Evolutionary conservation across 305 asterid genomes (phyloP).

Genomic region (Rubia peregrina): DNA sequence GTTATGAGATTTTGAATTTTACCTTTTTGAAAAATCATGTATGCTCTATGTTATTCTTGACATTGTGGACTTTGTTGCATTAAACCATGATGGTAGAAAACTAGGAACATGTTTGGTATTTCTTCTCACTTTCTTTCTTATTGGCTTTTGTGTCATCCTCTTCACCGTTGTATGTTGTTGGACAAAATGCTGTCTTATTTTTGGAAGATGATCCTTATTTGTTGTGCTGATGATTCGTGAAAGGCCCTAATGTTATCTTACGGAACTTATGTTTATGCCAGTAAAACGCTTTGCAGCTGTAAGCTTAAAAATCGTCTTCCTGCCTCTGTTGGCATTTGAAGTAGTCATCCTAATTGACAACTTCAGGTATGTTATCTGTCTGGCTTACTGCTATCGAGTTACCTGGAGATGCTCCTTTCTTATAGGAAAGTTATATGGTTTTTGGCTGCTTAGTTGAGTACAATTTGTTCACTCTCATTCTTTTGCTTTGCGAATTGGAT

Average conservation of each 20-base stretch:
- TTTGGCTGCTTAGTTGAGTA: background rate
- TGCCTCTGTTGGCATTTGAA: constrained; percentile 88
- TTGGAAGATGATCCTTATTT: constrained; percentile 9
- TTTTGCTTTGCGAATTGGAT: constrained; percentile 4
- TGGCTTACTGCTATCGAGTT: background rate
- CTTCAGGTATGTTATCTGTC: constrained; percentile 48
- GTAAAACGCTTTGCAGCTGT: constrained; percentile 59
- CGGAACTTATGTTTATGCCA: constrained; percentile 28
- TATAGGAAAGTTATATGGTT: background rate
- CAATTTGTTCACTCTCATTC: background rate
- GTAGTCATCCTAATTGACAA: constrained; percentile 70
- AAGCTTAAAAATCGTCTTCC: constrained; percentile 76
- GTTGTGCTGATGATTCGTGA: background rate
- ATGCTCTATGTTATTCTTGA: background rate
- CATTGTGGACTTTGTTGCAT: background rate
- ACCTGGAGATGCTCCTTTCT: constrained; percentile 5
- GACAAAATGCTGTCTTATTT: constrained; percentile 14
- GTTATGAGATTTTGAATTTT: too few relatives aligned
- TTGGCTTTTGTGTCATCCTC: constrained; percentile 17
- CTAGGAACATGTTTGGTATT: background rate
- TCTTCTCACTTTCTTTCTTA: background rate
- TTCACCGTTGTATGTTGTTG: background rate
- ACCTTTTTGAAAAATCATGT: background rate
- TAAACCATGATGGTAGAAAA: background rate
- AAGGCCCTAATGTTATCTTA: constrained; percentile 1